Evolutionary conservation across 345 rosid species (phyloP), one percentile per base, ranked within the genome.

Genomic region (thale cress (Arabidopsis thaliana)): DNA sequence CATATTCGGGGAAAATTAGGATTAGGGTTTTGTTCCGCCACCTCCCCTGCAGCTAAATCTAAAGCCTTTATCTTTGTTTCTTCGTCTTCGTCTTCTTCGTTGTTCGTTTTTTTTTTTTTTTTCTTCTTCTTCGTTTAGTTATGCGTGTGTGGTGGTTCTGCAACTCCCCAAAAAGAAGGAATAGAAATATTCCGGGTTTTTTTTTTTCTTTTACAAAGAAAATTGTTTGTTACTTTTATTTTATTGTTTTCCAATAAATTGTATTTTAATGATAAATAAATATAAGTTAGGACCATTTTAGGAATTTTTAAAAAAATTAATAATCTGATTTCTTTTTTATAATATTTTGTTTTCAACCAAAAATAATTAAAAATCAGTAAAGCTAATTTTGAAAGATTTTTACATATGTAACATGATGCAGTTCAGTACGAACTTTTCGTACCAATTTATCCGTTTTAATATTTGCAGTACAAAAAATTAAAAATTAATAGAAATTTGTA

Each of bases 1-100:
- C 87, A 84, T 84, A 69, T 71, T 79, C 76, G 79, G 71, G 81
- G 71, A 0, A 50, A 6, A 78, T 41, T 78, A 50, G 62, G 81
- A 59, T 50, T 65, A 71, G 77, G 73, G 73, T 78, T 72, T 41
- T 41, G 33, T 51, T 59, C 69, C 36, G 66, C 77, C 73, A 58
- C 73, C 68, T 65, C 36, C 71, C 62, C 20, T 9, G 62, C 38
- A 64, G 76, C 53, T 55, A 36, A 72, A 57, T 53, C 68, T 58
- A 0, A 67, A 75, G 13, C 45, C 60, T 59, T 72, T 64, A n/a
- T 13, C 33, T 16, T 53, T 55, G 28, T 59, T 25, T 65, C 59
- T 48, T 51, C 25, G 3, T 59, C 75, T 38, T 65, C 20, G 20
- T 16, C 52, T 22, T 53, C 61, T 41, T 61, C 37, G 64, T 64